Evolutionary conservation across 169 alveolate species (phyloP).

Genomic region (Cryptosporidium baileyi): DNA sequence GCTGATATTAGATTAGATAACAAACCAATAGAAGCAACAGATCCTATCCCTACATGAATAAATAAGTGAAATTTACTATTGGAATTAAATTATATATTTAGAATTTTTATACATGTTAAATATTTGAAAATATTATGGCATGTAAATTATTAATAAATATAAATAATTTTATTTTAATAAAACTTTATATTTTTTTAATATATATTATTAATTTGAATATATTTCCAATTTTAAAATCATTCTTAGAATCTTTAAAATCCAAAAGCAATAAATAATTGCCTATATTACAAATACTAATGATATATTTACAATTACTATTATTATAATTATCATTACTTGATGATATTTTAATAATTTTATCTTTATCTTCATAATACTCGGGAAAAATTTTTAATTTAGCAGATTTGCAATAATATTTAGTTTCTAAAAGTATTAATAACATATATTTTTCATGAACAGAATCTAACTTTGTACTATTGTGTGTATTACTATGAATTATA

Average conservation of each 20-base stretch:
- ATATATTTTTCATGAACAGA: background rate
- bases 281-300: background rate
- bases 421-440: slow-evolving; percentile 11
- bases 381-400: slow-evolving; percentile 4
- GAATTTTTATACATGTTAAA: no score
- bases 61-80: background rate
- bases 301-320: slow-evolving; percentile 46
- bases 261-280: slow-evolving; percentile 9
- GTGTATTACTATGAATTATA: background rate
- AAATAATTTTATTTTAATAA: background rate
- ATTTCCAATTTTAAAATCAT: background rate
- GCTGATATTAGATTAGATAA: slow-evolving; percentile 54
- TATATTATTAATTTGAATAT: slow-evolving; percentile 20
- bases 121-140: no score
- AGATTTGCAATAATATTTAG: slow-evolving; percentile 1
- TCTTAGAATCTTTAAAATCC: slow-evolving; percentile 6
- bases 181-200: background rate
- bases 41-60: slow-evolving; percentile 26
- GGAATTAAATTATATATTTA: no score
- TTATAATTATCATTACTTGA: slow-evolving; percentile 12
- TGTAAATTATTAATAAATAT: no score
- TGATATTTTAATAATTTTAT: background rate
- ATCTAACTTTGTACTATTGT: background rate
- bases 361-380: slow-evolving; percentile 2
- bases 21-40: background rate